A percentile compares a stretch with the other conserved stretches of the same genome.
These are phyloP conservation scores for Botrytis pseudocinerea DNA, from an alignment of 2,329 filamentous ascomycete species.

Conservation along the genomic window DNA sequence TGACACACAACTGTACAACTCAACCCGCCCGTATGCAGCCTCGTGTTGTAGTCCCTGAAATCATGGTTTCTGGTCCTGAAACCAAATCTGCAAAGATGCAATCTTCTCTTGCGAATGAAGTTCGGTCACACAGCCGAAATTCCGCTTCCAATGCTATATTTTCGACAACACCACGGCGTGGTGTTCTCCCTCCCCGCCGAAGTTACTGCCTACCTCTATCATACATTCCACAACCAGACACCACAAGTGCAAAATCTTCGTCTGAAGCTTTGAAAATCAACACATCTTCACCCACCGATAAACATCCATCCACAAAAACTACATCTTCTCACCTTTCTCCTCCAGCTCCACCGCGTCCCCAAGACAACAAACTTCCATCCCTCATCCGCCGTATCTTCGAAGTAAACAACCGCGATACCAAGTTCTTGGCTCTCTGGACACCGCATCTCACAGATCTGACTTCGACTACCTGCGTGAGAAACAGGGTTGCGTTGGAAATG, in stretches of 20 bases:
- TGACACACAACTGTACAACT: background rate
- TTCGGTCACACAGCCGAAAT: background rate
- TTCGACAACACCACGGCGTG: rapidly evolving
- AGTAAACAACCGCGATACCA: background rate
- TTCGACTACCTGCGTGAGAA: background rate
- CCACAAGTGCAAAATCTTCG: background rate
- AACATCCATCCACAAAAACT: background rate
- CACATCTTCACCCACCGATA: background rate
- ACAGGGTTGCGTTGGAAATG: background rate
- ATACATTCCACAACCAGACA: background rate
- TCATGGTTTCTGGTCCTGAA: background rate
- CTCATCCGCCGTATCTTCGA: background rate
- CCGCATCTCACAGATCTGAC: background rate
- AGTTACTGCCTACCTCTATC: background rate
- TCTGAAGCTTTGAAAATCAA: rapidly evolving
- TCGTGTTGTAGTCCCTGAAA: background rate
- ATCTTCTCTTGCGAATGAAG: background rate
- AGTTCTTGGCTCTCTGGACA: background rate
- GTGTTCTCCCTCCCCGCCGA: background rate
- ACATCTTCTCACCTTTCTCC: background rate
- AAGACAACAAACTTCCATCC: background rate
- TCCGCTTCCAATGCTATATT: background rate
- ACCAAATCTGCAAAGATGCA: background rate
- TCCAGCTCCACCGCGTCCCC: background rate
- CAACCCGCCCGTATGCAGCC: background rate